Base-by-base conservation (phyloP, 345 rosid genomes). In the Excoecaria cochinchinensis region DNA sequence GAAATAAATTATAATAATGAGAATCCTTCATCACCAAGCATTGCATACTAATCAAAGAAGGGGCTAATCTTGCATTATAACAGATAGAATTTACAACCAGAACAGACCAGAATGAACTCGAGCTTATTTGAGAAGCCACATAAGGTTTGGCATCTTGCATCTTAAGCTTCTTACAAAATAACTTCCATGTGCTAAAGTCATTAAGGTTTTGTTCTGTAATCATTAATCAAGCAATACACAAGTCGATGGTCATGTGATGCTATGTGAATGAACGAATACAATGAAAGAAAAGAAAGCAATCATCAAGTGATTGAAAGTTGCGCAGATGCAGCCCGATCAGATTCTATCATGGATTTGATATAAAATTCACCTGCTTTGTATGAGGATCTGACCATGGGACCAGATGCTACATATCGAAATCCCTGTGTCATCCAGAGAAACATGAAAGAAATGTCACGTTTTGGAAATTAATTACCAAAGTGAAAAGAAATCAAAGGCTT, bases 291-390 rank as follows among this genome's bases (percentile, higher is more conserved):
- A 21, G 7, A 38, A 21, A 57, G 21, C 12, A 17, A 22, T 69
- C 48, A 67, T 79, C 50, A 61, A 70, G 82, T 77, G 58, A 70
- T 47, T 14, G 82, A 31, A 44, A 75, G 60, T 71, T 82, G 80
- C 36, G 85, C 72, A 72, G 95, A 77, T 59, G 86, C 87, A 74
- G 95, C 89, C 9, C 98, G 92, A 84, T 90, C 97, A 40, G 91
- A 82, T 63, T 95, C 98, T 63, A 95, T 91, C 99, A 95, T 95
- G 69, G 97, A 93, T 79, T 92, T 95, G 82, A 95, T 95, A 83
- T 93, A 95, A 87, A 88, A 92, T 83, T 96, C 99, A 61, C 98
- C 97, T 1, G 98, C 99, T 87, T 96, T 96, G 89, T 93, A 96
- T 12, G 99, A 96, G 66, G 99, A 96, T 83, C 97, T 88, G 72